A percentile compares a stretch with the other conserved stretches of the same genome.
phyloP scores from a whole-genome alignment of 2,329 filamentous ascomycete genomes.

The Diplodia intermedia region DNA sequence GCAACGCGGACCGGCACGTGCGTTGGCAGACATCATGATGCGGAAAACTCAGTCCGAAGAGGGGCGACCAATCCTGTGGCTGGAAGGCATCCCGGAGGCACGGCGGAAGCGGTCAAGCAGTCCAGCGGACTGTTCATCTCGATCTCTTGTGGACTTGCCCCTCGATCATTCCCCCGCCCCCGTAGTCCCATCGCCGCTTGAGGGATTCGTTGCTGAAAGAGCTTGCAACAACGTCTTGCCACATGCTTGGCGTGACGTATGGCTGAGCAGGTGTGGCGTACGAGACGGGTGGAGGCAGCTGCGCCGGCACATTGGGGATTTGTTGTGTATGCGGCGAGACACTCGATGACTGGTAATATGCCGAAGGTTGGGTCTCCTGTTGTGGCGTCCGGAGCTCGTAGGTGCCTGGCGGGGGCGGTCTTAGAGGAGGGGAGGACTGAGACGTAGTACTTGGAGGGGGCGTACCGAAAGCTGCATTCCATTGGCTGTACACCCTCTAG shows the following conservation, averaged over 20 bases:
- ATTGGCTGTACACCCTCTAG: slow-evolving; percentile 69
- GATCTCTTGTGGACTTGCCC: slow-evolving; percentile 48
- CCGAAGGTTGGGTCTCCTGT: slow-evolving; percentile 44
- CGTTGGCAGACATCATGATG: background rate
- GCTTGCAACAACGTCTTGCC: slow-evolving; percentile 57
- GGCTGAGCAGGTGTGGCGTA: slow-evolving; percentile 42
- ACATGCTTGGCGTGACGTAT: slow-evolving; percentile 59
- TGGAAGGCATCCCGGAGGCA: slow-evolving; percentile 10
- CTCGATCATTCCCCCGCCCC: slow-evolving; percentile 44
- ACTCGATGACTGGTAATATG: slow-evolving; percentile 45
- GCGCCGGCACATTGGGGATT: slow-evolving; percentile 41
- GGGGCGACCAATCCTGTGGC: slow-evolving; percentile 5
- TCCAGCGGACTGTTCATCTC: slow-evolving; percentile 50
- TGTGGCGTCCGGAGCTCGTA: slow-evolving; percentile 48
- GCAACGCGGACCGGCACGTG: background rate
- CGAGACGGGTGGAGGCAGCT: slow-evolving; percentile 45
- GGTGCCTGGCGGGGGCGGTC: slow-evolving; percentile 50
- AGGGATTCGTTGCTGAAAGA: slow-evolving; percentile 48
- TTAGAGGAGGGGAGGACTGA: slow-evolving; percentile 54
- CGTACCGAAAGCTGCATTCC: slow-evolving; percentile 92
- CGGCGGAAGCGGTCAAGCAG: slow-evolving; percentile 14
- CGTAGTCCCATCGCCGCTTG: slow-evolving; percentile 56
- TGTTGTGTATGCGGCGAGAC: slow-evolving; percentile 45
- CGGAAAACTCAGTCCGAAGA: background rate
- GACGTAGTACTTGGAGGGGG: slow-evolving; percentile 55